phyloP scores from a whole-genome alignment of 768 basidiomycete species.

The Mycena indigotica region DNA sequence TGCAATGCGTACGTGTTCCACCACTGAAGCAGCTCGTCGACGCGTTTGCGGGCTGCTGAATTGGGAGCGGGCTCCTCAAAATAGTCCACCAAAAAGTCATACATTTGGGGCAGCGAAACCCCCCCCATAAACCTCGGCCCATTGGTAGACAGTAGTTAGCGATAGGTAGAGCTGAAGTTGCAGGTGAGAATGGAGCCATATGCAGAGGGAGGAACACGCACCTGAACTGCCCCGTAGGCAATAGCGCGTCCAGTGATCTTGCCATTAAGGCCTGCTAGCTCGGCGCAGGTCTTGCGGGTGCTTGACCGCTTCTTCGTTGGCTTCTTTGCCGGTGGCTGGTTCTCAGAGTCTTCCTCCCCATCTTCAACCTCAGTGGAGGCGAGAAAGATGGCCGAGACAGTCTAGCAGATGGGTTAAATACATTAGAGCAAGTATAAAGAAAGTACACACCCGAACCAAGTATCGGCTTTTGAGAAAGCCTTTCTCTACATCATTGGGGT shows the following conservation, averaged over 20 bases:
- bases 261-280: slow-evolving; percentile 13
- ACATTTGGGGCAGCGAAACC: slow-evolving; percentile 6
- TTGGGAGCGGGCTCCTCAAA: slow-evolving; percentile 8
- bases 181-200: neutral
- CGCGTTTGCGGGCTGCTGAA: neutral
- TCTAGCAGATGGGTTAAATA: neutral
- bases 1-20: slow-evolving; percentile 11
- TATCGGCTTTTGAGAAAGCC: slow-evolving; percentile 14
- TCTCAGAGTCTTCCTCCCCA: slow-evolving; percentile 7
- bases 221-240: slow-evolving; percentile 5
- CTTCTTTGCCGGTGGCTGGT: slow-evolving; percentile 4
- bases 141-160: neutral
- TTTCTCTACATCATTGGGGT: neutral
- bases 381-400: neutral
- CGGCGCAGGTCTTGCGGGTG: slow-evolving; percentile 5
- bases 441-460: slow-evolving; percentile 7
- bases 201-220: neutral
- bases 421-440: too few relatives aligned
- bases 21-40: slow-evolving; percentile 10
- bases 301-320: neutral
- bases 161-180: slow-evolving; percentile 1
- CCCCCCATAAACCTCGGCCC: neutral
- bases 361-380: neutral
- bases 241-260: slow-evolving; percentile 14
- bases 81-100: slow-evolving; percentile 15